Base-by-base conservation (phyloP, 2,329 filamentous ascomycete genomes). In the Nectriaceae sp. region DNA sequence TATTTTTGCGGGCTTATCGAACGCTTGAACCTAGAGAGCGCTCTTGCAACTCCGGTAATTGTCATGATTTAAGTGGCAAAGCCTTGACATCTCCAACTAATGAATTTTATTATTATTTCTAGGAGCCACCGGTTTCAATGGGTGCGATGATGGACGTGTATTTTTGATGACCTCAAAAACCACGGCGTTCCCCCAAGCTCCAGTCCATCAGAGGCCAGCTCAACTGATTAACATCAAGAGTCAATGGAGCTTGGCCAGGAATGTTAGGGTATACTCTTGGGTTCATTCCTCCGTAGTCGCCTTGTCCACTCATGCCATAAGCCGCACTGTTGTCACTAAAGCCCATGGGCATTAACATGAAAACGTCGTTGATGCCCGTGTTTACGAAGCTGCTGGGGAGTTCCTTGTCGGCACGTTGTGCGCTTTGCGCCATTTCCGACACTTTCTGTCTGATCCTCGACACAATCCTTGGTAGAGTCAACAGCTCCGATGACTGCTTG, bases 391-490 rank as follows among this genome's bases (percentile, higher is more conserved):
- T 20, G 5, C 39, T 24, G 8, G 16, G 5, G 5, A 20, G 19
- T 24, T 16, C 8, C 10, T n/a, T 3, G 24, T 21, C 21, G 16
- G 6, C 13, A 4, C 5, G 19, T 18, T 21, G 40, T 21, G n/a
- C 35, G 18, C 26, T 22, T 24, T 40, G 26, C n/a, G 21, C 11
- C n/a, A 40, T 38, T 21, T 19, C 20, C 15, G 21, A 6, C 15
- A 40, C 19, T 13, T 21, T 29, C 11, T 31, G 19, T 19, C 15
- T 41, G 16, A 49, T 42, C 2, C 29, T 11, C 11, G 31, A 13
- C 3, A 49, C n/a, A 5, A 49, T 41, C n/a, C 8, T 18, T 16
- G 46, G 46, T 2, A 18, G 16, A n/a, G 20, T 41, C 16, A 36
- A 22, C 3, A 22, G 37, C 16, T 44, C 31, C n/a, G 26, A 36